phyloP scores from a whole-genome alignment of 345 rosid genomes.

The Dipteronia dyeriana region DNA sequence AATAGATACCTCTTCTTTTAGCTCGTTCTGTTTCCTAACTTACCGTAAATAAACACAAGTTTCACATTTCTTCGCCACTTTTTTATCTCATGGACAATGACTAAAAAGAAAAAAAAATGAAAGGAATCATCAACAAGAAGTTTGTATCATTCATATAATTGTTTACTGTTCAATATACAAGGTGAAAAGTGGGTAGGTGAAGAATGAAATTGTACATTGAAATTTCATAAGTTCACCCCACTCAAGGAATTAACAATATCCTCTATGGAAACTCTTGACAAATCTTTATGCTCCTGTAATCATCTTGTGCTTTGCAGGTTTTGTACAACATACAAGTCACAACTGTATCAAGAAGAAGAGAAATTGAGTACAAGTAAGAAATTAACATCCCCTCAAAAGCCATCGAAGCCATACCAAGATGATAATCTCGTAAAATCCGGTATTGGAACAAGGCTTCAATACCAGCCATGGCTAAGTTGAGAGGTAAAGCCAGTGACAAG shows the following conservation, averaged over 20 bases:
- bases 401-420: slow-evolving; percentile 22
- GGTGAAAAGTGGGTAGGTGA: not conserved
- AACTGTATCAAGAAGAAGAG: slow-evolving; percentile 69
- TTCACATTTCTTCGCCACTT: not conserved
- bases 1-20: not conserved
- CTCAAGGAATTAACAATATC: too few relatives aligned
- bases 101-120: too few relatives aligned
- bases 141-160: slow-evolving; percentile 1
- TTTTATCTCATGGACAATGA: not conserved
- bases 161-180: slow-evolving; percentile 21
- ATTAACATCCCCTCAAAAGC: slow-evolving; percentile 59
- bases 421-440: slow-evolving; percentile 45
- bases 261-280: slow-evolving; percentile 31
- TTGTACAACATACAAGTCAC: slow-evolving; percentile 57
- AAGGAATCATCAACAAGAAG: not conserved
- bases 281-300: slow-evolving; percentile 29
- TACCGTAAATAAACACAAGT: not conserved
- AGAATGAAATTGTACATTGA: too few relatives aligned
- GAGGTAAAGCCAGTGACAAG: slow-evolving; percentile 63
- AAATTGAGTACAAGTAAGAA: slow-evolving; percentile 65
- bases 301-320: slow-evolving; percentile 45
- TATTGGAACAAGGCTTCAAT: slow-evolving; percentile 77
- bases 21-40: not conserved
- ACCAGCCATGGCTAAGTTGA: slow-evolving; percentile 56
- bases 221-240: too few relatives aligned